phyloP scores from a whole-genome alignment of 2,329 filamentous ascomycete species.

The Ophiostoma australiae region DNA sequence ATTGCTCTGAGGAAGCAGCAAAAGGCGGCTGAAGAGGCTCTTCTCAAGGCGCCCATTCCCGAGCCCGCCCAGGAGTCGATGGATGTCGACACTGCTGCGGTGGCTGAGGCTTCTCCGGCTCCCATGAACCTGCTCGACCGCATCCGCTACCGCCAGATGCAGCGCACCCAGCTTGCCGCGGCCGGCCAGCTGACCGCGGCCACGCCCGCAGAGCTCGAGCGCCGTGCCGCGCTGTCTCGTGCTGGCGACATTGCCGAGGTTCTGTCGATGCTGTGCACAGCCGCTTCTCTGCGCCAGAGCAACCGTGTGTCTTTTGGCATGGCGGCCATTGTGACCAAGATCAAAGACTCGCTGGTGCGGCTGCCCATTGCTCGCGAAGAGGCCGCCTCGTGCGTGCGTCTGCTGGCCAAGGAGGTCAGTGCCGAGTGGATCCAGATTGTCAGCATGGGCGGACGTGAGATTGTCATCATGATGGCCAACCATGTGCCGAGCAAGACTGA shows the following conservation, averaged over 20 bases:
- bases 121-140: slow-evolving; percentile 69
- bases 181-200: slow-evolving; percentile 41
- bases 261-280: slow-evolving; percentile 59
- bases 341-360: slow-evolving; percentile 59
- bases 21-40: slow-evolving; percentile 35
- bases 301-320: slow-evolving; percentile 62
- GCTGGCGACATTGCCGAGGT: slow-evolving; percentile 64
- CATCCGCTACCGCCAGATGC: slow-evolving; percentile 64
- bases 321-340: slow-evolving; percentile 56
- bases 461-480: slow-evolving; percentile 51
- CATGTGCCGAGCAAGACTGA: slow-evolving; percentile 35
- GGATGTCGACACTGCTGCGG: slow-evolving; percentile 15
- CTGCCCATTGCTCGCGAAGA: slow-evolving; percentile 52
- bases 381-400: slow-evolving; percentile 44
- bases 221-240: slow-evolving; percentile 61
- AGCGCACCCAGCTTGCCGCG: slow-evolving; percentile 40
- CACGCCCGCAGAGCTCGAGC: slow-evolving; percentile 47
- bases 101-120: neutral
- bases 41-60: slow-evolving; percentile 35
- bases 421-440: slow-evolving; percentile 54
- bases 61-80: slow-evolving; percentile 10
- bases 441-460: slow-evolving; percentile 49
- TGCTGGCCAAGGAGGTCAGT: slow-evolving; percentile 52
- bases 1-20: slow-evolving; percentile 51
- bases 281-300: slow-evolving; percentile 45